Evolutionary conservation across 2,329 filamentous ascomycete genomes (phyloP).

Genomic region (Phoma herbarum): DNA sequence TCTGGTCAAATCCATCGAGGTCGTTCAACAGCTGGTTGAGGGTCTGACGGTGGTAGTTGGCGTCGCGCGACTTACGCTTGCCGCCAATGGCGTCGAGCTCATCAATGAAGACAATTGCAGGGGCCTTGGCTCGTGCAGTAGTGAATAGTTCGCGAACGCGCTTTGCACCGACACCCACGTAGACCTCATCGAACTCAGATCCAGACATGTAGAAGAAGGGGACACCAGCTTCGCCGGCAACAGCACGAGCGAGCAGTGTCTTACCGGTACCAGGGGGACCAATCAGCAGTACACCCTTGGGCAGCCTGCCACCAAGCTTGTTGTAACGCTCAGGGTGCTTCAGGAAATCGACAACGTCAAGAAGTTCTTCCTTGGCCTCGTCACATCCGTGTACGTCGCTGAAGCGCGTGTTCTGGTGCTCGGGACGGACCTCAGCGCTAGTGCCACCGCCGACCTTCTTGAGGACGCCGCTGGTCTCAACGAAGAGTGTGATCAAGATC

Average conservation of each 20-base stretch:
- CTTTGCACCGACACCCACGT: conserved; percentile 96
- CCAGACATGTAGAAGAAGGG: conserved; percentile 99
- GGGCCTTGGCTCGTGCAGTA: conserved; percentile 83
- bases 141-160: conserved; percentile 92
- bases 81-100: conserved; percentile 94
- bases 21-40: conserved; percentile 97
- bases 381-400: conserved; percentile 95
- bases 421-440: conserved; percentile 86
- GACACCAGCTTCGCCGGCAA: conserved; percentile 95
- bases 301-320: conserved; percentile 92
- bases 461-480: conserved; percentile 81
- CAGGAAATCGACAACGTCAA: conserved; percentile 95
- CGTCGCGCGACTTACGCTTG: conserved; percentile 90
- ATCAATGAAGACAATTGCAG: conserved; percentile 94
- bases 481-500: conserved; percentile 79
- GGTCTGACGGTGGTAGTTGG: conserved; percentile 95
- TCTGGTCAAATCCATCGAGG: conserved; percentile 95
- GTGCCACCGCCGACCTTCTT: conserved; percentile 78
- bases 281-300: conserved; percentile 94
- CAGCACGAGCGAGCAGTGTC: conserved; percentile 91
- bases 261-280: conserved; percentile 98
- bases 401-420: conserved; percentile 91
- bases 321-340: conserved; percentile 93
- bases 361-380: conserved; percentile 96
- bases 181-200: conserved; percentile 97